Evolutionary conservation across 495 filamentous ascomycete species (phyloP), one percentile per base, ranked within the genome.

Genomic region (Tuber indicum): DNA sequence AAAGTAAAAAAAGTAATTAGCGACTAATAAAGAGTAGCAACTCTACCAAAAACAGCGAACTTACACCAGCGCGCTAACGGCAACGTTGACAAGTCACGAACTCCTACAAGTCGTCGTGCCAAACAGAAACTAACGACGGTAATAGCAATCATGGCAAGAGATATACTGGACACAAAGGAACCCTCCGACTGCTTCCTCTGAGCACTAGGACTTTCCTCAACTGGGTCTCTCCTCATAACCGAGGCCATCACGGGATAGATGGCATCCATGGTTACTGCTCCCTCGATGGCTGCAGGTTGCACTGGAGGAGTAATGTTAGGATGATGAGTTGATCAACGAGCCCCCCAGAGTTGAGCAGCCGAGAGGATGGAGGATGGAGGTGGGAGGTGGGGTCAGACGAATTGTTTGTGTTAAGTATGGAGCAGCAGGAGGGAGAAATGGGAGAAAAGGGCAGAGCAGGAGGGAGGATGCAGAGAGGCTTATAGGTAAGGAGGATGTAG

Each of bases 31-130:
- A 42, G 42, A 16, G 44, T 66, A 70, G 74, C 49, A 66, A 66
- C 14, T 36, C 58, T 36, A 19, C 26, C 26, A 66, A 66, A 19
- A 32, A 71, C 32, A 47, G 72, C 39, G 39, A 76, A 78, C 82
- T 75, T 75, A 84, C 82, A 79, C 82, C 82, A 84, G 19, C 82
- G 75, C 58, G 82, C 82, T 21, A 84, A 71, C 46, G 82, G 82
- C 49, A 84, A 45, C 69, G 75, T 47, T 36, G 72, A 73, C 62
- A 79, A 66, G 49, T 72, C 69, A 26, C 74, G 75, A 14, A 84
- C 47, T 7, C 71, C 69, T 23, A 72, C 66, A 26, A 79, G 74
- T 26, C 82, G 77, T 41, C 82, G 76, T 26, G 82, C 82, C 21
- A 84, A 43, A 70, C 82, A 84, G 71, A 83, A 84, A 70, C 82